phyloP scores from a whole-genome alignment of 176 grass and related monocot genomes.

The Cymbopogon citratus region DNA sequence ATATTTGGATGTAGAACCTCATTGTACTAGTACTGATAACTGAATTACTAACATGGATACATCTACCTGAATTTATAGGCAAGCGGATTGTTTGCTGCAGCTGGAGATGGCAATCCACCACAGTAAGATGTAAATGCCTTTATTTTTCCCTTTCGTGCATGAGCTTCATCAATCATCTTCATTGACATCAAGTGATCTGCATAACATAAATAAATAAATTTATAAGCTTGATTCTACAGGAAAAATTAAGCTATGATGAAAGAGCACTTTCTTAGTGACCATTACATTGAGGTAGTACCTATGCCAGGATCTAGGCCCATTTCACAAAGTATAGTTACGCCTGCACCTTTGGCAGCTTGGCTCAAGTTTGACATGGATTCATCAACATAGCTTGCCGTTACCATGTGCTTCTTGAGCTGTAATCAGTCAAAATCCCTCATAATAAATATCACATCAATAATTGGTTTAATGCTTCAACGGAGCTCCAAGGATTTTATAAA shows the following conservation, averaged over 20 bases:
- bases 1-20: no score
- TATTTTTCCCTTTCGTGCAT: no score
- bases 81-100: no score
- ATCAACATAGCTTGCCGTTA: slow-evolving; percentile 96
- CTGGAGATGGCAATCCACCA: no score
- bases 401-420: slow-evolving; percentile 88
- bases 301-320: slow-evolving; percentile 99
- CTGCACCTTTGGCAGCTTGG: slow-evolving; percentile 59
- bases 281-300: slow-evolving; percentile 42
- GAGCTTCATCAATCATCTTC: no score
- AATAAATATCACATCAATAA: neutral
- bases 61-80: no score
- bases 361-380: slow-evolving; percentile 77
- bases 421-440: neutral
- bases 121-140: no score
- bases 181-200: no score
- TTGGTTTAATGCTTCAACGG: neutral
- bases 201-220: no score
- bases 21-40: no score
- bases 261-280: neutral
- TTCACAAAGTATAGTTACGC: slow-evolving; percentile 87
- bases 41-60: no score
- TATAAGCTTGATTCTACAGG: neutral
- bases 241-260: neutral
- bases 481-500: neutral